These are phyloP conservation scores for Chenopodium suecicum DNA, from an alignment of 148 eudicot genomes.

Conservation along the genomic window DNA sequence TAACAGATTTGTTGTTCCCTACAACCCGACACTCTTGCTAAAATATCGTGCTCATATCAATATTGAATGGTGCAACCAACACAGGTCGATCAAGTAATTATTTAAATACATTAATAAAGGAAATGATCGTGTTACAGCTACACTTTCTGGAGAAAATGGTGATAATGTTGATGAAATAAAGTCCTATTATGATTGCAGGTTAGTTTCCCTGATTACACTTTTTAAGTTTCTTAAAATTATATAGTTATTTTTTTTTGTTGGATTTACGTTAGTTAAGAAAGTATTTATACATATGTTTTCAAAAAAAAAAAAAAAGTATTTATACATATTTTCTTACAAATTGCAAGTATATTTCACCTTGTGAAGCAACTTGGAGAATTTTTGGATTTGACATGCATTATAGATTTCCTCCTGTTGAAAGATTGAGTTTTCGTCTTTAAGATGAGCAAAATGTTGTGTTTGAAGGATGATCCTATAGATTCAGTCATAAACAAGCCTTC, in stretches of 20 bases:
- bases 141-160: background rate
- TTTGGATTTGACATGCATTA: too few relatives aligned
- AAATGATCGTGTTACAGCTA: background rate
- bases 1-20: background rate
- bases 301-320: too few relatives aligned
- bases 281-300: too few relatives aligned
- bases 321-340: too few relatives aligned
- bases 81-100: background rate
- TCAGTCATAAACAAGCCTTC: background rate
- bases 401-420: background rate
- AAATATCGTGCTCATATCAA: background rate
- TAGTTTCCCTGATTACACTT: too few relatives aligned
- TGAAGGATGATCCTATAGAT: background rate
- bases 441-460: background rate
- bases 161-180: background rate
- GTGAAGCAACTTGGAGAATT: too few relatives aligned
- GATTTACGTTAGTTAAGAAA: too few relatives aligned
- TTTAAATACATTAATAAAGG: background rate
- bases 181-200: background rate
- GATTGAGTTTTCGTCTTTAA: background rate
- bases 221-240: too few relatives aligned
- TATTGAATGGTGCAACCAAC: too few relatives aligned
- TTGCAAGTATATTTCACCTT: background rate
- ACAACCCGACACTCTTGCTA: background rate
- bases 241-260: too few relatives aligned